A percentile compares a stretch with the other conserved stretches of the same genome.
Evolutionary conservation across 805 yeast species (phyloP).

Genomic region (Metahyphopichia silvanorum): DNA sequence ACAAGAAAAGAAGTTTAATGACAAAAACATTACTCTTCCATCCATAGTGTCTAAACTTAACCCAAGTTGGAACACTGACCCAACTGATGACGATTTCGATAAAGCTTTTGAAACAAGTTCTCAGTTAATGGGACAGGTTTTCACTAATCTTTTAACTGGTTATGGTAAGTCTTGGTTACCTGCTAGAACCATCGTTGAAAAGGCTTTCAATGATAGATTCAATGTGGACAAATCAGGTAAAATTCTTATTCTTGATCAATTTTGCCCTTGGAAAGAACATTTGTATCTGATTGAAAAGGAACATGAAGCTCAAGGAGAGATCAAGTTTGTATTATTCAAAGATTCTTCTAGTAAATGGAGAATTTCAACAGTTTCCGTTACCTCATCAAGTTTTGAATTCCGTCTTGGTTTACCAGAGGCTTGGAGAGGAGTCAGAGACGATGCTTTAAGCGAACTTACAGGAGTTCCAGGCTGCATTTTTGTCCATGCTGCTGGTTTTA

Average conservation of each 20-base stretch:
- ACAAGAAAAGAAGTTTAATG: constrained; percentile 62
- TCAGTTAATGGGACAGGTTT: constrained; percentile 78
- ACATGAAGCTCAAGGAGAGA: constrained; percentile 49
- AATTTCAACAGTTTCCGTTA: constrained; percentile 87
- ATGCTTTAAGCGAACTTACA: constrained; percentile 62
- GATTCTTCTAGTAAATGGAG: constrained; percentile 78
- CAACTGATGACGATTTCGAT: constrained; percentile 65
- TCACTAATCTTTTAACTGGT: constrained; percentile 60
- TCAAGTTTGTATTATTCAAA: constrained; percentile 74
- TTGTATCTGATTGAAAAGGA: constrained; percentile 69
- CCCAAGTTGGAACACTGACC: constrained; percentile 79
- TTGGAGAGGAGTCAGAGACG: constrained; percentile 96
- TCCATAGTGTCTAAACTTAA: constrained; percentile 74
- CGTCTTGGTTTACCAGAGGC: constrained; percentile 85
- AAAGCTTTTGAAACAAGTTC: constrained; percentile 67
- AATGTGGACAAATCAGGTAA: constrained; percentile 67
- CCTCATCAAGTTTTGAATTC: constrained; percentile 73
- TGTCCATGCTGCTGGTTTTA: constrained; percentile 95
- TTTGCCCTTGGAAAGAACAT: constrained; percentile 96
- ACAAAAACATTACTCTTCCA: constrained; percentile 72
- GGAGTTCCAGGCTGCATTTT: constrained; percentile 90
- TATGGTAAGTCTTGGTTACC: constrained; percentile 90
- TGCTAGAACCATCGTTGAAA: constrained; percentile 71
- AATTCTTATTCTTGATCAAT: constrained; percentile 67
- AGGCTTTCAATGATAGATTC: constrained; percentile 63